Percentiles rank a stretch among this genome's conserved stretches.
Conservation (phyloP, 352 stramenopile genomes). For the Pythium aristosporum region DNA sequence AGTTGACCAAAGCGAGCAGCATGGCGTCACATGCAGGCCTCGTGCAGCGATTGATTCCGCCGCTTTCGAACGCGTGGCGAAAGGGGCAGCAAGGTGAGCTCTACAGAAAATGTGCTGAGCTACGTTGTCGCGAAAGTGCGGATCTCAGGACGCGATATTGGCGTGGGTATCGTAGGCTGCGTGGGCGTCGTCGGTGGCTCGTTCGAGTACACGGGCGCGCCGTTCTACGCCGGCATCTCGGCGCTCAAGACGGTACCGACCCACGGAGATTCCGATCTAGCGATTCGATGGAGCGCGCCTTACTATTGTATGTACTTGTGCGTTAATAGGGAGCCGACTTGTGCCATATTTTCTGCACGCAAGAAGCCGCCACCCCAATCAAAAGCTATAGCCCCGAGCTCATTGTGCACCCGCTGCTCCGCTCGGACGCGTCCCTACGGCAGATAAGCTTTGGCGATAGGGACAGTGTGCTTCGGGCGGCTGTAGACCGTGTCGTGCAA, state of each 20-base stretch:
- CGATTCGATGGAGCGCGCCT: too few relatives aligned
- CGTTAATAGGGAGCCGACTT: conserved; percentile 90
- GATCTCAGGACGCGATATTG: background rate
- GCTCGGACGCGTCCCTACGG: conserved; percentile 43
- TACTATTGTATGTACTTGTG: too few relatives aligned
- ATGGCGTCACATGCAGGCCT: conserved; percentile 23
- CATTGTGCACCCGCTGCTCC: conserved; percentile 90
- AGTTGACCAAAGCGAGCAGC: background rate
- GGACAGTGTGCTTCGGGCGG: conserved; percentile 23
- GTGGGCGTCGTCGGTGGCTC: conserved; percentile 96
- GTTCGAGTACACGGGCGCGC: conserved; percentile 96
- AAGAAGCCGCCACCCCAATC: conserved; percentile 94
- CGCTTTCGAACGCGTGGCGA: conserved; percentile 56
- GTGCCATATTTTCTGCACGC: conserved; percentile 93
- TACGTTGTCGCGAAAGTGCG: background rate
- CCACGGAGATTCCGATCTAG: background rate
- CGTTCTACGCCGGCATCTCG: conserved; percentile 95
- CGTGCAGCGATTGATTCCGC: conserved; percentile 54
- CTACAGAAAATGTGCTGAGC: background rate
- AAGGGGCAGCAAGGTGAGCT: conserved; percentile 75
- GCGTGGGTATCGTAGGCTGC: conserved; percentile 42
- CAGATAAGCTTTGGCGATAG: conserved; percentile 11
- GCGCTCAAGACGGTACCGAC: conserved; percentile 84
- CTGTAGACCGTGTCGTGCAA: conserved; percentile 48
- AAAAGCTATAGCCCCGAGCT: conserved; percentile 98